phyloP scores from a whole-genome alignment of 129 eudicot species.

The Flaveria ramosissima region DNA sequence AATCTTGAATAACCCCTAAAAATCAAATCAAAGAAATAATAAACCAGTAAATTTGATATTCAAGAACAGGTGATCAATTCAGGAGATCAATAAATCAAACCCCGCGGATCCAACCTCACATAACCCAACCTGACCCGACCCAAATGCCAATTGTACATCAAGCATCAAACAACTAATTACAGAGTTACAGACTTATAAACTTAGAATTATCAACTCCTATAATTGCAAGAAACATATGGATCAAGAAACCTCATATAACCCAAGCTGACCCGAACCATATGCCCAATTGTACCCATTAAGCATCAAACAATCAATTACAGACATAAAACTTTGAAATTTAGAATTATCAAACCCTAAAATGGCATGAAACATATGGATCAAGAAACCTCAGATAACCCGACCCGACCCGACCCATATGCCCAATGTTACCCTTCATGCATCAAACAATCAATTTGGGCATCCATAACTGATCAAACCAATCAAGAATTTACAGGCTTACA shows the following conservation, averaged over 20 bases:
- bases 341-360: no score
- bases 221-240: background rate
- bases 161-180: background rate
- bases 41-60: background rate
- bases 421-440: background rate
- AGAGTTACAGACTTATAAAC: background rate
- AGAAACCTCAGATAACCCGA: background rate
- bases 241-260: no score
- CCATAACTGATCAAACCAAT: background rate
- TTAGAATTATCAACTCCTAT: background rate
- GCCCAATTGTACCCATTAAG: no score
- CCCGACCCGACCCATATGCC: background rate
- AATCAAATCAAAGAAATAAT: slow-evolving; percentile 6
- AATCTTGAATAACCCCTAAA: slow-evolving; percentile 26
- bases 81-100: background rate
- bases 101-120: slow-evolving; percentile 21
- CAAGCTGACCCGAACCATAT: no score
- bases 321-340: no score
- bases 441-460: background rate
- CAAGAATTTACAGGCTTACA: background rate
- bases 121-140: background rate
- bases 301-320: no score
- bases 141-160: background rate
- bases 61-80: background rate
- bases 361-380: background rate